Conservation (phyloP, 176 grass and related monocot genomes). For the Dendrocalamus sinicus region DNA sequence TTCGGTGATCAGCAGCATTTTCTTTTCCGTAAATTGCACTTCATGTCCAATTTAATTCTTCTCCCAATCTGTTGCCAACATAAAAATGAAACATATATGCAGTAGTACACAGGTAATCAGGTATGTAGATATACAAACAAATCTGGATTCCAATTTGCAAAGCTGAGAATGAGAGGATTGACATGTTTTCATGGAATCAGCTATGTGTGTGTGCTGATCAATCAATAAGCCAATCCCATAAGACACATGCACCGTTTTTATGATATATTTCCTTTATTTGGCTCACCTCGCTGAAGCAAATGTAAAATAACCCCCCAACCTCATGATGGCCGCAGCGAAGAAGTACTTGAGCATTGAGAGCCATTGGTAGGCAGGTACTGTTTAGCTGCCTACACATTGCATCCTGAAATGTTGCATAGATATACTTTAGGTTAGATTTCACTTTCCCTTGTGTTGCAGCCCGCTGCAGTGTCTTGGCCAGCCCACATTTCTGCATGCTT, state of each 20-base stretch:
- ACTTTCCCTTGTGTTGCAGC: conserved; percentile 49
- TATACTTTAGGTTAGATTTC: conserved; percentile 46
- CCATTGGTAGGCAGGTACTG: conserved; percentile 5
- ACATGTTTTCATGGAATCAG: conserved; percentile 28
- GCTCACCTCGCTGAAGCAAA: conserved; percentile 26
- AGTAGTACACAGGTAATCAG: not conserved
- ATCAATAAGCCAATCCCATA: conserved; percentile 41
- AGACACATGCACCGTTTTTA: conserved; percentile 6
- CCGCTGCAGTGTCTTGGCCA: conserved; percentile 46
- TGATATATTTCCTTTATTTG: conserved; percentile 49
- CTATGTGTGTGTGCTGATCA: conserved; percentile 22
- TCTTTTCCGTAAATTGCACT: not conserved
- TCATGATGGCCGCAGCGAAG: conserved; percentile 44
- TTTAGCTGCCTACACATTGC: conserved; percentile 39
- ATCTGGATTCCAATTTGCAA: conserved; percentile 32
- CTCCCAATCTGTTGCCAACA: not conserved
- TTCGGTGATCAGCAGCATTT: not conserved
- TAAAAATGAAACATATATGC: not conserved
- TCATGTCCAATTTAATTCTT: not conserved
- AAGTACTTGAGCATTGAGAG: conserved; percentile 22
- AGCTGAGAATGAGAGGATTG: conserved; percentile 10
- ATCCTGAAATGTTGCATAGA: conserved; percentile 32
- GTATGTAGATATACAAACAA: conserved; percentile 42
- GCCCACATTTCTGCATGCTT: conserved; percentile 56
- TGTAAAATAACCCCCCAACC: not conserved